Evolutionary conservation across 2,329 filamentous ascomycete species (phyloP), one percentile per base, ranked within the genome.

Genomic region (Penicillium digitatum): DNA sequence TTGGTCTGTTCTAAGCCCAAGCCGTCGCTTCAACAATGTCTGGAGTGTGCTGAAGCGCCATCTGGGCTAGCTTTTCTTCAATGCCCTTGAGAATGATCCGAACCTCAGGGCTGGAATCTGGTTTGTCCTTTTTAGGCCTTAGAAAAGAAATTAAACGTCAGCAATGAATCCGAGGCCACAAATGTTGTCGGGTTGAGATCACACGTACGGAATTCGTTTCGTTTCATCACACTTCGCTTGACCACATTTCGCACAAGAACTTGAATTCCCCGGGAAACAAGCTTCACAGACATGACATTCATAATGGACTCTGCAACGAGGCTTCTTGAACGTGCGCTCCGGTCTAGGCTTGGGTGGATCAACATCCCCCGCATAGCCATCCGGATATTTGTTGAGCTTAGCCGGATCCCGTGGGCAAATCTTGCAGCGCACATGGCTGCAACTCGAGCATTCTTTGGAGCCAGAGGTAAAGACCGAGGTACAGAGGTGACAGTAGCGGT

Each of bases 401-500:
- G 72, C 60, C 81, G 90, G 90, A 66, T 90, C 86, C 64, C 90
- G 81, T 27, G 89, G 89, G 71, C 90, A 95, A 68, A 87, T 87
- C 37, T 85, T 89, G 77, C 90, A 95, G 51, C 89, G 85, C 48
- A 80, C 71, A 71, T 95, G 91, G 27, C 79, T 76, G 72, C 91
- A 95, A 37, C 78, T 79, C 8, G 78, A 72, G 70, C 91, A 95
- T 68, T 82, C 75, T 57, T 86, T 89, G 56, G 73, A 77, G 31
- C 80, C 78, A 6, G 78, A 67, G 1, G 74, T 71, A 68, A 91
- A 94, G 1, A 86, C 67, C 2, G 78, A 81, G 44, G 82, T 70
- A 70, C 91, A 95, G 64, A 83, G 79, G 72, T 95, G 90, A 71
- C 91, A 95, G 48, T 78, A 85, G 55, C 90, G 84, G 52, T 88